Percentiles rank a stretch among this genome's conserved stretches.
These are phyloP conservation scores for Aspergillus phoenicis DNA, from an alignment of 2,329 filamentous ascomycete species.

Conservation along the genomic window DNA sequence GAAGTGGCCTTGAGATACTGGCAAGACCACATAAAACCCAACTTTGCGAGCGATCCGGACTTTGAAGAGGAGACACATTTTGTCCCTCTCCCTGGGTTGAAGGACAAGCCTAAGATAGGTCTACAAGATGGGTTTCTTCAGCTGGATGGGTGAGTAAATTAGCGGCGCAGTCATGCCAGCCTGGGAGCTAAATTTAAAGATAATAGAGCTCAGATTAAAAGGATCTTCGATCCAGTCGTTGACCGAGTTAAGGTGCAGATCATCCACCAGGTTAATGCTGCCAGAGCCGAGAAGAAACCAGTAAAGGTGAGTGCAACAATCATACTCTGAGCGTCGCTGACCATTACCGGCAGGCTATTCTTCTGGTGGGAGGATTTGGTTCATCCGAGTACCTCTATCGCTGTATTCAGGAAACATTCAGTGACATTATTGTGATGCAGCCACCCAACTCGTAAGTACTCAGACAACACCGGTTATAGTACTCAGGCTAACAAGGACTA, in stretches of 20 bases:
- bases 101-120: conserved; percentile 23
- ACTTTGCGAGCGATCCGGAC: conserved; percentile 18
- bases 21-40: conserved; percentile 32
- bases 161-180: neutral
- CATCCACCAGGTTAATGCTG: conserved; percentile 19
- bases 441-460: conserved; percentile 29
- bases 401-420: conserved; percentile 26
- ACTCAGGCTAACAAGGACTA: conserved; percentile 3
- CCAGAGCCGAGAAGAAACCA: neutral
- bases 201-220: conserved; percentile 14
- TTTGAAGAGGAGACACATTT: conserved; percentile 22
- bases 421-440: conserved; percentile 36
- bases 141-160: conserved; percentile 9
- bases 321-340: neutral
- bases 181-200: neutral
- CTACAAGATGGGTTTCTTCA: conserved; percentile 22
- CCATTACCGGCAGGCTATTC: conserved; percentile 27
- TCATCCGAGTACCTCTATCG: conserved; percentile 39
- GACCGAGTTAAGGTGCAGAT: conserved; percentile 28
- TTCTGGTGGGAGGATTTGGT: conserved; percentile 46
- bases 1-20: conserved; percentile 34
- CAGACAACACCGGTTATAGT: rapidly evolving
- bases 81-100: conserved; percentile 28
- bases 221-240: conserved; percentile 34
- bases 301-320: conserved; percentile 12